Evolutionary conservation across 768 basidiomycete genomes (phyloP), one percentile per base, ranked within the genome.

Genomic region (Coprinopsis cinerea): DNA sequence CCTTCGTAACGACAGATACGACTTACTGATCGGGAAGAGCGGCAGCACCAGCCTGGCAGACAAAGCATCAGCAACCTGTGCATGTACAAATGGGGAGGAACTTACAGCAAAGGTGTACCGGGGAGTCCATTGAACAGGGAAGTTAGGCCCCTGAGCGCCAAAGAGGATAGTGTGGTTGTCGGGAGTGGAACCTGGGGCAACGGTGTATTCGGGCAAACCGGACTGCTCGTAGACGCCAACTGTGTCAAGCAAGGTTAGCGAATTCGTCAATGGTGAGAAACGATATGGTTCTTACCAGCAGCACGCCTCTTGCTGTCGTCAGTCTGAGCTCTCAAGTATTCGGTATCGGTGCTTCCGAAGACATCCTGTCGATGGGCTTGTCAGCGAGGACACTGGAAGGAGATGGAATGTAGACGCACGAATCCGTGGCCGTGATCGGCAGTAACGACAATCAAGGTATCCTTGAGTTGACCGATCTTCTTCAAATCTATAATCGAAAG

Each of bases 401-500:
- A 24, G 44, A 32, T 15, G 43, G 24, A 6, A 11, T 14, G n/a
- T n/a, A n/a, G n/a, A 62, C 70, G 39, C 35, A 71, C 71, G 48
- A 74, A 74, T 7, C 73, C 73, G 50, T 74, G 73, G 15, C 73
- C 73, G 47, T 74, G 73, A 54, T 74, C 73, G 45, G 73, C 73
- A 43, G 73, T 74, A 20, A 73, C 67, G 44, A 74, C 65, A 41
- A 73, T 73, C 15, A 74, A 57, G 1, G 72, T 74, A 45, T 72
- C 57, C 7, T 74, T 67, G 28, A 64, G 62, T 52, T 73, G 68
- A 23, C 73, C 71, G 42, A 73, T 71, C 53, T 66, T 58, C 61
- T 71, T 68, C 48, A 74, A 58, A 54, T 74, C 71, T 74, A 36
- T 9, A 11, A n/a, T 3, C 24, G 3, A 36, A 32, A 25, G 30